Base-by-base conservation (phyloP, 2,329 filamentous ascomycete species). In the Ceratocystiopsis sp. region DNA sequence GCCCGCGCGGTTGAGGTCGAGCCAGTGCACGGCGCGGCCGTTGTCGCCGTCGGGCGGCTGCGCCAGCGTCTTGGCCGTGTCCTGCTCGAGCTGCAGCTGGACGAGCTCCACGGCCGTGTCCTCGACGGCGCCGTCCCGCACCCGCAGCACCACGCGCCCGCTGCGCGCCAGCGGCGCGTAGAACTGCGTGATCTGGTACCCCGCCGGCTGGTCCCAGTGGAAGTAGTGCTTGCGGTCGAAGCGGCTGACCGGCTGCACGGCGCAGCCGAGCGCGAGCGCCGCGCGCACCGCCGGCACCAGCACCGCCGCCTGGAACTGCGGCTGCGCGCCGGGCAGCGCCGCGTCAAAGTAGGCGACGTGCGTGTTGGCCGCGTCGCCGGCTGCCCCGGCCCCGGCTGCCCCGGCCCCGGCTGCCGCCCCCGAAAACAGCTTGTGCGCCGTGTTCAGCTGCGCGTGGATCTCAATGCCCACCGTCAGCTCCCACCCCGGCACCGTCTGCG, bases 201-300 rank as follows among this genome's bases (percentile, higher is more conserved):
- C 91, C 0, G 84, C 74, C 1, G 91, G 91, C 60, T 98, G 91
- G 59, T 98, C 91, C 74, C 91, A 93, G 66, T 95, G 94, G 61
- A 98, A 96, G 62, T 98, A 98, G 61, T 98, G 91, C 59, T 98
- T 98, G 49, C 91, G 73, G 60, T 98, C 91, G 62, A 95, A 98
- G 43, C 75, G 75, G 59, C 86, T 94, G 52, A 74, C 69, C 1
- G 62, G 66, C 56, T 93, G 81, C 42, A 96, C 71, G 2, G 77
- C 64, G 60, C 91, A 96, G 45, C 80, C 74, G 38, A 98, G 67
- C 0, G 86, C 84, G 41, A 95, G 64, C 0, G 91, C 89, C 16
- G 89, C 89, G 47, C 91, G 78, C 15, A 98, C 57, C n/a, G 91
- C 91, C 4, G 91, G 91, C 35, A 96, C 69, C 12, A 98, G 65